Evolutionary conservation across 176 grass and related monocot species (phyloP).

Genomic region (Triticum turgidum): DNA sequence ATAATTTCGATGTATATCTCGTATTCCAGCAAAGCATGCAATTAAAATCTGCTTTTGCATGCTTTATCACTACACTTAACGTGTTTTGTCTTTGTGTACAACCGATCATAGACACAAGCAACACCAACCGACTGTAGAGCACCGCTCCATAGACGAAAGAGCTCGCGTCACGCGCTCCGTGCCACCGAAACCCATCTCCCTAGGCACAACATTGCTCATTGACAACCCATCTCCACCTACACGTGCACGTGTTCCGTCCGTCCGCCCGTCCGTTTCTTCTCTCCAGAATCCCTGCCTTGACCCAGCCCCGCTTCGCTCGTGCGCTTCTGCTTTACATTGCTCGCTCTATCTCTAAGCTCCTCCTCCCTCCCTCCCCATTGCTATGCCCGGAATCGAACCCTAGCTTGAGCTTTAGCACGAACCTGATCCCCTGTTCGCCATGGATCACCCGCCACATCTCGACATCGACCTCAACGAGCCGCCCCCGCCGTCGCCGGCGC

Average conservation of each 20-base stretch:
- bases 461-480: conserved; percentile 90
- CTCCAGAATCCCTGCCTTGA: background rate
- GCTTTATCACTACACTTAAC: no score
- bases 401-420: conserved; percentile 5
- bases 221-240: no score
- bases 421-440: conserved; percentile 21
- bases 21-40: no score
- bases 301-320: conserved; percentile 48
- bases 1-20: no score
- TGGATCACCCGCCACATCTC: conserved; percentile 60
- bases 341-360: background rate
- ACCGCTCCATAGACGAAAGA: background rate
- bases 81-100: no score
- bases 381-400: conserved; percentile 8
- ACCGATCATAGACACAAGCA: rapidly evolving
- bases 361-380: background rate
- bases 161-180: background rate
- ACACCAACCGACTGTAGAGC: background rate
- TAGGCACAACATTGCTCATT: no score
- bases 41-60: no score
- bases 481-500: conserved; percentile 23
- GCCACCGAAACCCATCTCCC: no score
- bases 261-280: background rate
- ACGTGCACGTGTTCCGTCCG: no score
- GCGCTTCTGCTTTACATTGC: background rate